Evolutionary conservation across 345 rosid species (phyloP).

Genomic region (Eucalyptus guilfoylei): DNA sequence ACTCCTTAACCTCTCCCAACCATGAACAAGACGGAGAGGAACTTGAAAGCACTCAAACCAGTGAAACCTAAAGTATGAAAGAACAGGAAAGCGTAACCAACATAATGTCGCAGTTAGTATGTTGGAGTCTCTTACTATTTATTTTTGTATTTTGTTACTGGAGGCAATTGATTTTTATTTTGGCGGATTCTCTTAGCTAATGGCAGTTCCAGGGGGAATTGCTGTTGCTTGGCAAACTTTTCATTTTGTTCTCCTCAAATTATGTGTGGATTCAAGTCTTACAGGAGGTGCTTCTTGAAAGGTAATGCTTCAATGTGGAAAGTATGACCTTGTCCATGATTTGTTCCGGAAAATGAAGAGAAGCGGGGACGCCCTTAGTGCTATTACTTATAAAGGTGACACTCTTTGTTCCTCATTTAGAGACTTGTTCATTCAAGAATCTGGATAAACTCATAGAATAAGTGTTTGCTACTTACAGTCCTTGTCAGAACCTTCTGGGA

Average conservation of each 20-base stretch:
- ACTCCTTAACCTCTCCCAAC: background rate
- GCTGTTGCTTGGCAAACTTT: background rate
- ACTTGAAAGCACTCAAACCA: background rate
- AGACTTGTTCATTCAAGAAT: background rate
- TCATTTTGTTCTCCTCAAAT: background rate
- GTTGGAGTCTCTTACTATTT: background rate
- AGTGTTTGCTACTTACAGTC: constrained; percentile 29
- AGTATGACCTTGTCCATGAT: constrained; percentile 64
- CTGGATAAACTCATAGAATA: background rate
- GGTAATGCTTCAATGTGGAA: constrained; percentile 91
- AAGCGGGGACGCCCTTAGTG: constrained; percentile 62
- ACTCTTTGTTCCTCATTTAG: background rate
- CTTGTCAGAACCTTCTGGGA: constrained; percentile 80
- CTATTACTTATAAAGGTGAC: constrained; percentile 75
- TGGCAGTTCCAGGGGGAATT: background rate
- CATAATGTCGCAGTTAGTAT: background rate
- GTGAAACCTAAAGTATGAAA: background rate
- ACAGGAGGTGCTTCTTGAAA: constrained; percentile 49
- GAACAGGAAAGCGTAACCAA: background rate
- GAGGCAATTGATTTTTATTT: background rate
- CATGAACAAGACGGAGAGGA: background rate
- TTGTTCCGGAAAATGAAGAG: constrained; percentile 64
- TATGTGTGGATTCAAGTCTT: constrained; percentile 29
- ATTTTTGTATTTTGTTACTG: background rate
- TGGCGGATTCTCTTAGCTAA: background rate